These are phyloP conservation scores for Paratrypanosoma confusum DNA, from an alignment of 208 protist genomes.

Conservation along the genomic window DNA sequence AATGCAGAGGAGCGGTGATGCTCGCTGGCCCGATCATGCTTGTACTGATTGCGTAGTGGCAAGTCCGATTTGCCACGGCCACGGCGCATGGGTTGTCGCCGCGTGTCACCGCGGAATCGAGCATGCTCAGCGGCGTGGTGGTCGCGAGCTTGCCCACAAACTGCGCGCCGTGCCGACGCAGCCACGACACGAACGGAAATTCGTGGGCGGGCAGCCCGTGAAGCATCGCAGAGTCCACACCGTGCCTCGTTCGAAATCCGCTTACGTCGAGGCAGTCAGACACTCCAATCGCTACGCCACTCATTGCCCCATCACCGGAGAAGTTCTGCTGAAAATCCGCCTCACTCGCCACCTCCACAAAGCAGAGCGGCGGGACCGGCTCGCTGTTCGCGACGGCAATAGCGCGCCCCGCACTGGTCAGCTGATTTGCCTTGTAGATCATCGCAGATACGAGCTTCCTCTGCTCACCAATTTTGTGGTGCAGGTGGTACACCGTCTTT, in stretches of 20 bases:
- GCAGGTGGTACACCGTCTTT: slow-evolving; percentile 38
- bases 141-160: slow-evolving; percentile 70
- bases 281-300: slow-evolving; percentile 68
- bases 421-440: slow-evolving; percentile 34
- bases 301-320: slow-evolving; percentile 41
- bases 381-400: slow-evolving; percentile 11
- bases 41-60: slow-evolving; percentile 70
- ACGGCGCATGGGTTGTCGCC: slow-evolving; percentile 29
- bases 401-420: slow-evolving; percentile 22
- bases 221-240: slow-evolving; percentile 37
- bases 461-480: slow-evolving; percentile 35
- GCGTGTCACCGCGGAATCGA: slow-evolving; percentile 51
- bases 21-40: slow-evolving; percentile 55
- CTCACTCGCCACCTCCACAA: slow-evolving; percentile 48
- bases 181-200: slow-evolving; percentile 73
- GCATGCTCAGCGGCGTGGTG: slow-evolving; percentile 47
- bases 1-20: slow-evolving; percentile 35
- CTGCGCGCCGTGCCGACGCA: slow-evolving; percentile 59
- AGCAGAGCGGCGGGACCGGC: slow-evolving; percentile 23
- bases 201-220: slow-evolving; percentile 42
- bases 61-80: slow-evolving; percentile 37
- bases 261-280: slow-evolving; percentile 60
- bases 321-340: slow-evolving; percentile 37
- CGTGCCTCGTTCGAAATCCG: slow-evolving; percentile 58
- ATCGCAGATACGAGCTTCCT: slow-evolving; percentile 40